A percentile compares a stretch with the other conserved stretches of the same genome.
These are phyloP conservation scores for Panicum hallii DNA, from an alignment of 202 grass and related monocot species.

Conservation along the genomic window DNA sequence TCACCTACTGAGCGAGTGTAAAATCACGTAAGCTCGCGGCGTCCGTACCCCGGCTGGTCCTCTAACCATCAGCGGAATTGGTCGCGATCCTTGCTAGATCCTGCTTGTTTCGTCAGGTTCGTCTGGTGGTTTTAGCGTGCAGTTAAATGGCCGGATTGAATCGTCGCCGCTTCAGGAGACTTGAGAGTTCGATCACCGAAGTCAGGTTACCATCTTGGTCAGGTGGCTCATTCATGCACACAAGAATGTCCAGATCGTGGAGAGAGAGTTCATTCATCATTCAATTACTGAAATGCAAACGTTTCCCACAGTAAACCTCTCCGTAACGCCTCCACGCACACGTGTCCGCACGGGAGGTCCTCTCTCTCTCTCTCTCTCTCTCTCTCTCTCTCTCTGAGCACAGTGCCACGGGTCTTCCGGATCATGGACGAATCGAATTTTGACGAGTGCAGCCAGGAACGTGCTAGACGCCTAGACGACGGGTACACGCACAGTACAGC, in stretches of 20 bases:
- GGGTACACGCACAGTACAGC: no score
- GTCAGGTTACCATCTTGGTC: neutral
- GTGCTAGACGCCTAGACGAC: neutral
- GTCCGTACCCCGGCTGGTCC: conserved; percentile 25
- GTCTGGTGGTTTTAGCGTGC: no score
- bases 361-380: no score
- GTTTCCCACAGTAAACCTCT: neutral
- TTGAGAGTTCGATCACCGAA: no score
- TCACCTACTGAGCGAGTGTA: conserved; percentile 51
- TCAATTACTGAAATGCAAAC: neutral
- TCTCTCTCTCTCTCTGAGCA: neutral
- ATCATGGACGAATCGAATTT: neutral
- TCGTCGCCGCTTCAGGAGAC: no score
- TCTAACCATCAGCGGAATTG: neutral
- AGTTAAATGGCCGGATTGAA: no score
- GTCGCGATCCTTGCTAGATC: no score
- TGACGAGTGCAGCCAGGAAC: neutral
- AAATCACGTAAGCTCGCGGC: neutral
- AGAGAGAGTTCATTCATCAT: neutral
- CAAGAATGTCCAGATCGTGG: no score
- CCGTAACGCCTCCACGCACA: neutral
- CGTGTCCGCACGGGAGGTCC: neutral
- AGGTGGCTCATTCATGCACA: neutral
- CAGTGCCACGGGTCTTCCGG: neutral
- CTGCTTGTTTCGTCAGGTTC: neutral